These are phyloP conservation scores for Knoxdaviesia proteae DNA, from an alignment of 2,329 filamentous ascomycete genomes.

Conservation along the genomic window DNA sequence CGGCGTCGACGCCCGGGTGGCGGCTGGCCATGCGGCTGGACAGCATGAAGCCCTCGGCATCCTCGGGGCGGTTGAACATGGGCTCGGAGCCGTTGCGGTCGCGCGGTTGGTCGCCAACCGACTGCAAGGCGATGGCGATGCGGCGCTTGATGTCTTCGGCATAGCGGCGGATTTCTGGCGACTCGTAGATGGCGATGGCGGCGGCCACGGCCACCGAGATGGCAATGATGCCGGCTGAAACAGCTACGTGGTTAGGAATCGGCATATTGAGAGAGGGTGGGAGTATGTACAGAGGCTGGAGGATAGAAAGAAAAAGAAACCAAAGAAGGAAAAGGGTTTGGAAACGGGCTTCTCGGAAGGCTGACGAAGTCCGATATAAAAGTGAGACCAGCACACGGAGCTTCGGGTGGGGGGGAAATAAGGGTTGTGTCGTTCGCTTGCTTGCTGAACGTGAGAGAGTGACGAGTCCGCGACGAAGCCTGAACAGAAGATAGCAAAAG, in stretches of 20 bases:
- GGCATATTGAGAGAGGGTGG: background rate
- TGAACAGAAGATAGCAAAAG: too few relatives aligned
- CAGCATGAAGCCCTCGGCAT: slow-evolving; percentile 40
- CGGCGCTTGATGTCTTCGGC: slow-evolving; percentile 39
- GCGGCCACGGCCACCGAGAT: slow-evolving; percentile 35
- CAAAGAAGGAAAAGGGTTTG: background rate
- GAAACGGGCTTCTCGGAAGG: background rate
- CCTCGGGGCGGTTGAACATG: slow-evolving; percentile 43
- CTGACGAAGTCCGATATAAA: too few relatives aligned
- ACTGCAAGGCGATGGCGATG: slow-evolving; percentile 37
- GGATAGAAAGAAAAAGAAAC: background rate
- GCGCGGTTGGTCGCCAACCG: slow-evolving; percentile 32
- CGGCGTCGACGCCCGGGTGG: slow-evolving; percentile 33
- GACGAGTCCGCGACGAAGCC: too few relatives aligned
- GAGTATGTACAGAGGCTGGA: background rate
- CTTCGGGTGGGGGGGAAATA: too few relatives aligned
- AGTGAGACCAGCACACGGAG: too few relatives aligned
- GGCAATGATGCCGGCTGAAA: slow-evolving; percentile 37
- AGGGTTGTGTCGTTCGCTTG: too few relatives aligned
- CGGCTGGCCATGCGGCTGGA: slow-evolving; percentile 21
- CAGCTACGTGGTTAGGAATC: slow-evolving; percentile 25
- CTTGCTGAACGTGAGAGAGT: too few relatives aligned
- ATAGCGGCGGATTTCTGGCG: slow-evolving; percentile 39
- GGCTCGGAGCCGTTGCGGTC: slow-evolving; percentile 20
- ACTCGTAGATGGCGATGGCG: slow-evolving; percentile 41